Percentiles rank a stretch among this genome's conserved stretches.
Conservation (phyloP, 805 yeast species). For the Hanseniaspora guilliermondii region DNA sequence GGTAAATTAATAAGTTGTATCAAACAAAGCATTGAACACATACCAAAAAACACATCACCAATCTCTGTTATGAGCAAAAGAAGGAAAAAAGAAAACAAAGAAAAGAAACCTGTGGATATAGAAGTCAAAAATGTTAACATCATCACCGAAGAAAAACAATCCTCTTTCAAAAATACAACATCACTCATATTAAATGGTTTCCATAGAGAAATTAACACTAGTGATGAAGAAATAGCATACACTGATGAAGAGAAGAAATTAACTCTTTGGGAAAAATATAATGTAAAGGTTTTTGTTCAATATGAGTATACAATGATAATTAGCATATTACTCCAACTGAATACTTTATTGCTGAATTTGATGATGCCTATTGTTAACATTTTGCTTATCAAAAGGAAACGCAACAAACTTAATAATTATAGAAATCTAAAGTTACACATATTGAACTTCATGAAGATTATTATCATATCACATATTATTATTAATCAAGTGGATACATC, state of each 20-base stretch:
- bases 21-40: too few relatives aligned
- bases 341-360: background rate
- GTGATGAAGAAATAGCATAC: background rate
- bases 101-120: background rate
- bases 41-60: too few relatives aligned
- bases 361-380: background rate
- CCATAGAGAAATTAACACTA: background rate
- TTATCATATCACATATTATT: constrained; percentile 1
- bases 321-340: background rate
- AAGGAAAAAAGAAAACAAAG: background rate
- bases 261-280: background rate
- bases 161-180: background rate
- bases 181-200: background rate
- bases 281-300: background rate
- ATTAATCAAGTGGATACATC: constrained; percentile 9
- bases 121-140: background rate
- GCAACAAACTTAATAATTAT: background rate
- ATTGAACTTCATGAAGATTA: background rate
- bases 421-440: background rate
- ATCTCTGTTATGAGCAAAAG: background rate
- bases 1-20: too few relatives aligned
- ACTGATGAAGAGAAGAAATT: background rate
- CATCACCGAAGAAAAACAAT: background rate
- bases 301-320: constrained; percentile 6
- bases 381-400: background rate